Evolutionary conservation across 257 asterid genomes (phyloP).

Genomic region (Mentha longifolia): DNA sequence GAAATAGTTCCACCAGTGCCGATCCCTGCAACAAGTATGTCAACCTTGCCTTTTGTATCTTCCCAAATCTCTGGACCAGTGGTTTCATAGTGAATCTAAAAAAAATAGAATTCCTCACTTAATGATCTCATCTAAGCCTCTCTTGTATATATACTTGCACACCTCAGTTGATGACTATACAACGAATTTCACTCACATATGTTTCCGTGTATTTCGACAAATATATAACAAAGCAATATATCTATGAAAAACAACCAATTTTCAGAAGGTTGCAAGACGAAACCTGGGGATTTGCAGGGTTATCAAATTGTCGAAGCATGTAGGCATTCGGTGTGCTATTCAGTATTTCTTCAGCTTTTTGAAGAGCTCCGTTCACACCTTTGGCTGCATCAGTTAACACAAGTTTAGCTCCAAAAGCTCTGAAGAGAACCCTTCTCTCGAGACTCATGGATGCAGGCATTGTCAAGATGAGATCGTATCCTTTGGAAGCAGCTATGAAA

Average conservation of each 20-base stretch:
- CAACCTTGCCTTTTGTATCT: slow-evolving; percentile 91
- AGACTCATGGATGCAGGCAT: slow-evolving; percentile 99
- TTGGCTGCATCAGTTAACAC: slow-evolving; percentile 82
- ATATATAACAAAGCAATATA: background rate
- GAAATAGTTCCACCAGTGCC: slow-evolving; percentile 98
- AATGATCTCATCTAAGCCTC: background rate
- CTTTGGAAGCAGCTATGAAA: slow-evolving; percentile 92
- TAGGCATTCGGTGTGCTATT: slow-evolving; percentile 76
- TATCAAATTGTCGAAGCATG: slow-evolving; percentile 85
- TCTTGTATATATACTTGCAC: too few species aligned
- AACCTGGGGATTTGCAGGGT: slow-evolving; percentile 98
- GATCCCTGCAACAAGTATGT: slow-evolving; percentile 94
- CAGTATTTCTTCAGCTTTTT: slow-evolving; percentile 88
- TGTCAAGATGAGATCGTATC: slow-evolving; percentile 91
- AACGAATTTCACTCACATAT: too few species aligned
- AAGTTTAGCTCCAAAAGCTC: slow-evolving; percentile 97
- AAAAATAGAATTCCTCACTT: background rate
- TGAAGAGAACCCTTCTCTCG: slow-evolving; percentile 92
- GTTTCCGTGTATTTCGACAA: background rate
- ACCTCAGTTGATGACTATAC: background rate
- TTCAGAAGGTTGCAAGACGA: slow-evolving; percentile 16
- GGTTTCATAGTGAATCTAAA: slow-evolving; percentile 88
- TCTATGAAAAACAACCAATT: background rate
- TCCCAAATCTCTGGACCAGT: slow-evolving; percentile 99
- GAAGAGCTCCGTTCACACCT: slow-evolving; percentile 87